Base-by-base conservation (phyloP, 306 rosid genomes). In the Pueraria montana region DNA sequence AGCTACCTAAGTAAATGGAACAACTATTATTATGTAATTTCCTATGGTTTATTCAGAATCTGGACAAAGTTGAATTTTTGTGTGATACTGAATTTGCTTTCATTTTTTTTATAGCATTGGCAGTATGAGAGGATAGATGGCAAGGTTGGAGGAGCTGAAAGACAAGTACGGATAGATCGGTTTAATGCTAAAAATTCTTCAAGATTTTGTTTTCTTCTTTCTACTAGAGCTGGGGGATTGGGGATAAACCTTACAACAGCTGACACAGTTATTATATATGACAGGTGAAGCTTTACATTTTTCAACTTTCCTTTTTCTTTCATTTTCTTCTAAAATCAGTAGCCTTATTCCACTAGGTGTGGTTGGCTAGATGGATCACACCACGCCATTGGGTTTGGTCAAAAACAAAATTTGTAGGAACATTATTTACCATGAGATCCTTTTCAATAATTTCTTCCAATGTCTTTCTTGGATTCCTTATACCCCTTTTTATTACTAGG, bases 161-260 rank as follows among this genome's bases (percentile, higher is more conserved):
- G 99, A 85, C 99, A 96, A 82, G 77, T 94, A 23, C 83, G 97
- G 71, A 94, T 96, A 78, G 99, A 96, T 86, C 92, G 99, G 48
- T 96, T 93, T 68, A 96, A 96, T 88, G 99, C 97, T 69, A 91
- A 94, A 87, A 85, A 86, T 87, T 96, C 99, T 38, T 87, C 98
- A 71, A 92, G 99, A 80, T 96, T 96, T 87, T 94, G 98, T 85
- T 96, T 96, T 87, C 86, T 96, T 84, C 98, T 96, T 81, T 96
- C 99, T n/a, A 96, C 99, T 17, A 89, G 99, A 88, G 99, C 99
- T 69, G 99, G 98, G 59, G 99, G 99, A 49, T 84, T 96, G 89
- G 99, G 99, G 67, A 96, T 96, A 85, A 96, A 96, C 87, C 98
- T 96, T 30, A 97, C 99, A 56, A 92, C 99, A 72, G 99, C 99